A percentile compares a stretch with the other conserved stretches of the same genome.
Conservation (phyloP, 352 stramenopile genomes). For the Elongisporangium undulatum region DNA sequence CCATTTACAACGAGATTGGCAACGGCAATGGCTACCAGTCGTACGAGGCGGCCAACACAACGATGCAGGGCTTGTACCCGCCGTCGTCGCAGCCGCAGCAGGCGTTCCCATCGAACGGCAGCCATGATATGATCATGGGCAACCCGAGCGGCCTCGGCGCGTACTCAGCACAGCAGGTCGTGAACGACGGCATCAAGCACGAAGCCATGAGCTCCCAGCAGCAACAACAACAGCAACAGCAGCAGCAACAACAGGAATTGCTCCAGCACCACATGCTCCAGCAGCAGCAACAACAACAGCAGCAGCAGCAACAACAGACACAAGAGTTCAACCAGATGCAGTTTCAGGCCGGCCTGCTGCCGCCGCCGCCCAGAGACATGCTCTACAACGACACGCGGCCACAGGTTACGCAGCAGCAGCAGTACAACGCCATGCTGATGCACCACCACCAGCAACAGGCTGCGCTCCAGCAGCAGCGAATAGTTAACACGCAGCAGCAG, state of each 20-base stretch:
- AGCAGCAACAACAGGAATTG: slow-evolving; percentile 32
- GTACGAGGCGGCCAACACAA: slow-evolving; percentile 20
- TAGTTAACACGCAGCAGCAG: slow-evolving; percentile 21
- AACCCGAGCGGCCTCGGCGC: neutral
- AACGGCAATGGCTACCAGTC: slow-evolving; percentile 18
- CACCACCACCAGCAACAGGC: slow-evolving; percentile 31
- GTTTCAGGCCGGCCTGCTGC: slow-evolving; percentile 50
- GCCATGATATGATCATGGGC: neutral
- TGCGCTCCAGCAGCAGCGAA: slow-evolving; percentile 32
- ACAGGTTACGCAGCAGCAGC: slow-evolving; percentile 30
- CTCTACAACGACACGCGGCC: slow-evolving; percentile 11
- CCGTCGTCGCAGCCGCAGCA: slow-evolving; percentile 4
- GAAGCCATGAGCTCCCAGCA: slow-evolving; percentile 21
- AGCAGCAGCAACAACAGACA: slow-evolving; percentile 26
- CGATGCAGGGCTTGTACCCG: slow-evolving; percentile 24
- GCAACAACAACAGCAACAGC: slow-evolving; percentile 29
- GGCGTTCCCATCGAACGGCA: slow-evolving; percentile 8
- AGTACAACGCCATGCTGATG: slow-evolving; percentile 63
- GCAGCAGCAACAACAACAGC: slow-evolving; percentile 50
- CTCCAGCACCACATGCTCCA: slow-evolving; percentile 53
- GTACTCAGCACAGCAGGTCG: slow-evolving; percentile 11
- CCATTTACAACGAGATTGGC: slow-evolving; percentile 46
- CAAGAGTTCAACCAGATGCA: slow-evolving; percentile 49
- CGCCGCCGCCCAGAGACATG: slow-evolving; percentile 37
- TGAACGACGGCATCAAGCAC: slow-evolving; percentile 21